Evolutionary conservation across 768 basidiomycete species (phyloP).

Genomic region (Lactifluus echinatus): DNA sequence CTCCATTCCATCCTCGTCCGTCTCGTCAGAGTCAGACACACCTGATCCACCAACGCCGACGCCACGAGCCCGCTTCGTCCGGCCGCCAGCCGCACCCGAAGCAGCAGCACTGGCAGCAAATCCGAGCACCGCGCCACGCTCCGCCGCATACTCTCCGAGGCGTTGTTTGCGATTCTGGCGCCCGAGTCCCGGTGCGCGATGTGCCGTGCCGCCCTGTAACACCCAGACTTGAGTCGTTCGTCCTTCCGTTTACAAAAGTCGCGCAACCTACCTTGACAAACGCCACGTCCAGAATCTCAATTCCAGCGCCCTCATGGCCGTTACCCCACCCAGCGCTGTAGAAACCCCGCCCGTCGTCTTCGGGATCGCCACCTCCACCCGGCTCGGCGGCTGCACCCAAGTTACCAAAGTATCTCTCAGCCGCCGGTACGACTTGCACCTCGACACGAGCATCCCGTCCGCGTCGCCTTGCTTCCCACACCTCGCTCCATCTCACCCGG

Average conservation of each 20-base stretch:
- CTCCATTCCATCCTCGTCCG: slow-evolving; percentile 1
- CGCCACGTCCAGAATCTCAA: slow-evolving; percentile 58
- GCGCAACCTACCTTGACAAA: slow-evolving; percentile 45
- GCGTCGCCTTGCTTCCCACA: slow-evolving; percentile 31
- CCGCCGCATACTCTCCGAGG: slow-evolving; percentile 55
- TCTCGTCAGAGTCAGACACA: slow-evolving; percentile 9
- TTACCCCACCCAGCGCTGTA: slow-evolving; percentile 72
- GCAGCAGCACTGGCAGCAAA: slow-evolving; percentile 19
- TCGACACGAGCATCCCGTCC: slow-evolving; percentile 35
- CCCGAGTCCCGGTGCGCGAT: slow-evolving; percentile 40
- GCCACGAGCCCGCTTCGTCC: slow-evolving; percentile 13
- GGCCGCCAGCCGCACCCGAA: slow-evolving; percentile 6
- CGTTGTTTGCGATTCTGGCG: slow-evolving; percentile 58
- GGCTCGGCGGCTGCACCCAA: slow-evolving; percentile 26
- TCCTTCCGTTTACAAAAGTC: slow-evolving; percentile 17
- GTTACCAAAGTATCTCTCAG: slow-evolving; percentile 40
- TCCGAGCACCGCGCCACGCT: slow-evolving; percentile 40
- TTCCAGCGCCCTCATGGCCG: slow-evolving; percentile 67
- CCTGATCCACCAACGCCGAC: not conserved
- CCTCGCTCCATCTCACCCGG: slow-evolving; percentile 35
- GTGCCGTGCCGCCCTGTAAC: slow-evolving; percentile 43
- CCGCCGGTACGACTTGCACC: slow-evolving; percentile 33
- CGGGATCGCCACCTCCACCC: slow-evolving; percentile 24
- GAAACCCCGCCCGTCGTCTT: slow-evolving; percentile 53
- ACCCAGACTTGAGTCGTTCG: not conserved